phyloP scores from a whole-genome alignment of 1,284 basidiomycete species.

The Pterulicium gracile region DNA sequence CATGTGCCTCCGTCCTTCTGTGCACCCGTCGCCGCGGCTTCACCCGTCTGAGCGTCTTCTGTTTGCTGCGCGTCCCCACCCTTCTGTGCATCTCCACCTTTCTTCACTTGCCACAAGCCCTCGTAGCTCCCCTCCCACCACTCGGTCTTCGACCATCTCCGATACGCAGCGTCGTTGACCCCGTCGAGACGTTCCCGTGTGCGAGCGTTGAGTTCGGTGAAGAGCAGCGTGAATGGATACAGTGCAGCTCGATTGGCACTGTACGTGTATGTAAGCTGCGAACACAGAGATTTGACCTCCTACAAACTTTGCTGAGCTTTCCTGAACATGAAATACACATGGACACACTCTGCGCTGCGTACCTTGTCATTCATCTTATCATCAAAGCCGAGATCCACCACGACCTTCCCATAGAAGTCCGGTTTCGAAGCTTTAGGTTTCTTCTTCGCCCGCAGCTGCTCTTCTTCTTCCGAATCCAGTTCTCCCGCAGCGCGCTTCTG shows the following conservation, averaged over 20 bases:
- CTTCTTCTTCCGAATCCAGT: conserved; percentile 34
- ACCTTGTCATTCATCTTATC: conserved; percentile 92
- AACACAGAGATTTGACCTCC: conserved; percentile 84
- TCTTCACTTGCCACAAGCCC: conserved; percentile 39
- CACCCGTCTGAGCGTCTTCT: conserved; percentile 5
- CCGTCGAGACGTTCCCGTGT: conserved; percentile 60
- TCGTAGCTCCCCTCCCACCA: conserved; percentile 76
- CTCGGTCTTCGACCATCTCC: conserved; percentile 71
- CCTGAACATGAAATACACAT: conserved; percentile 1
- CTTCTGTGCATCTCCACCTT: neutral
- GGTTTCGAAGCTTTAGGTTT: conserved; percentile 23
- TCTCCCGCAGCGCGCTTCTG: conserved; percentile 46
- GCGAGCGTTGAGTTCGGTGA: conserved; percentile 70
- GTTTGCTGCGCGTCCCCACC: neutral
- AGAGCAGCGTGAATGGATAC: conserved; percentile 67
- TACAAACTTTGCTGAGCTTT: too few species aligned
- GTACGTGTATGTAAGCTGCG: conserved; percentile 86
- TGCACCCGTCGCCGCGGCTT: conserved; percentile 7
- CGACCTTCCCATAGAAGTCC: conserved; percentile 63
- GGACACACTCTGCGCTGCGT: conserved; percentile 23
- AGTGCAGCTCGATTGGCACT: conserved; percentile 70
- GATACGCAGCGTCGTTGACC: conserved; percentile 60
- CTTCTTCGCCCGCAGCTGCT: conserved; percentile 32
- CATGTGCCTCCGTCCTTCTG: too few species aligned
- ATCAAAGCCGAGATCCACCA: conserved; percentile 92